These are phyloP conservation scores for Acacia pycnantha DNA, from an alignment of 331 rosid genomes.

Conservation along the genomic window DNA sequence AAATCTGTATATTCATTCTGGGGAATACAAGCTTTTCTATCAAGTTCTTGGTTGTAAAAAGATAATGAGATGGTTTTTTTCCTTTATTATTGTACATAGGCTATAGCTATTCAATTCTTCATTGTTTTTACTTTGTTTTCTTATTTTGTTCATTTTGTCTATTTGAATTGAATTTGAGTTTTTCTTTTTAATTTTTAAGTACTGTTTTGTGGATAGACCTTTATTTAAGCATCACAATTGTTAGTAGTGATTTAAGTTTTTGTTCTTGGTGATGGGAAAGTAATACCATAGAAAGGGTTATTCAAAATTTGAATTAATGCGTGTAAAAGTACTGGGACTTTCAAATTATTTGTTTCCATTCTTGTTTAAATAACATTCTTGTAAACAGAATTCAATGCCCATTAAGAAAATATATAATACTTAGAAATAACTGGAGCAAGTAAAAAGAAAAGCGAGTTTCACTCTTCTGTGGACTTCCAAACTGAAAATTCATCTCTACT, in stretches of 20 bases:
- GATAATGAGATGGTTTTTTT: neutral
- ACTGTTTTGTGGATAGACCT: neutral
- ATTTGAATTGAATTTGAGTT: neutral
- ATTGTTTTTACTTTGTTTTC: neutral
- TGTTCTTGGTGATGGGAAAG: neutral
- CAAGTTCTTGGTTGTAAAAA: neutral
- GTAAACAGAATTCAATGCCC: neutral
- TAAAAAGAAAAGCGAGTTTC: neutral
- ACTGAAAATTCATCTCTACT: constrained; percentile 46
- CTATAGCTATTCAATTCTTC: neutral
- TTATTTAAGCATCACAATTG: neutral
- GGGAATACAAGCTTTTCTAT: neutral
- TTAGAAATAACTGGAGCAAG: neutral
- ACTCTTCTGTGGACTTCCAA: constrained; percentile 24
- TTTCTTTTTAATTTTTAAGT: neutral
- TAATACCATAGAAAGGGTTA: neutral
- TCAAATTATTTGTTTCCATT: neutral
- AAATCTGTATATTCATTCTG: constrained; percentile 2
- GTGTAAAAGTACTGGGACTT: neutral
- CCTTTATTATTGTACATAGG: neutral
- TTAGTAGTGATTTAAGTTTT: neutral
- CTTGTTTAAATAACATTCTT: neutral
- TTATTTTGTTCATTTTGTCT: neutral
- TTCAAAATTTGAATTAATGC: neutral
- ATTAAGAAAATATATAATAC: neutral